Evolutionary conservation across 495 filamentous ascomycete species (phyloP).

Genomic region (Annulohypoxylon stygium): DNA sequence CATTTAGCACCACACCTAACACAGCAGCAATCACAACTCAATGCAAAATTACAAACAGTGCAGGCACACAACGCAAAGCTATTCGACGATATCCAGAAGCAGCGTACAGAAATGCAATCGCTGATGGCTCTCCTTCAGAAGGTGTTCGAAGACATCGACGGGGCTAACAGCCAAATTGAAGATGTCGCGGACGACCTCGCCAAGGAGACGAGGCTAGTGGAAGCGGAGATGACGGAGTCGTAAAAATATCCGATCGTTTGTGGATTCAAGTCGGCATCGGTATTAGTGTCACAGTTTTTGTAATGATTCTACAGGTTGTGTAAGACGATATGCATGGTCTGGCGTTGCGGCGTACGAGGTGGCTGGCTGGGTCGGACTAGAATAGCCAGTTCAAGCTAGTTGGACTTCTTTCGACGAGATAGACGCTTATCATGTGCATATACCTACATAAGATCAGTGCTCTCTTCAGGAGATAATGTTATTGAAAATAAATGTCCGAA

Average conservation of each 20-base stretch:
- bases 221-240: slow-evolving; percentile 56
- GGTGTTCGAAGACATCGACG: slow-evolving; percentile 77
- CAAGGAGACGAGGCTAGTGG: slow-evolving; percentile 61
- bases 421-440: not conserved
- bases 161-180: slow-evolving; percentile 65
- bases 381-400: not conserved
- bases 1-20: slow-evolving; percentile 78
- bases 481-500: not conserved
- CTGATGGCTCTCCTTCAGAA: slow-evolving; percentile 74
- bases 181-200: slow-evolving; percentile 62
- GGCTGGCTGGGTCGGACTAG: not conserved
- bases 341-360: slow-evolving; percentile 38
- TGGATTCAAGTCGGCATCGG: not conserved
- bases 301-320: slow-evolving; percentile 25
- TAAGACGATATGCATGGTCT: slow-evolving; percentile 23
- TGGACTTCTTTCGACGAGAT: not conserved
- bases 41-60: slow-evolving; percentile 69
- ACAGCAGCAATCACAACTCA: slow-evolving; percentile 70
- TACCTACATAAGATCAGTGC: not conserved
- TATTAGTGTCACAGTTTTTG: not conserved
- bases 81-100: slow-evolving; percentile 70
- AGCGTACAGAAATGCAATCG: slow-evolving; percentile 79
- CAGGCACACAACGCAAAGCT: slow-evolving; percentile 75
- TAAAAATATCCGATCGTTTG: not conserved
- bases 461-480: not conserved